Evolutionary conservation across 345 rosid species (phyloP).

Genomic region (Sonneratia caseolaris): DNA sequence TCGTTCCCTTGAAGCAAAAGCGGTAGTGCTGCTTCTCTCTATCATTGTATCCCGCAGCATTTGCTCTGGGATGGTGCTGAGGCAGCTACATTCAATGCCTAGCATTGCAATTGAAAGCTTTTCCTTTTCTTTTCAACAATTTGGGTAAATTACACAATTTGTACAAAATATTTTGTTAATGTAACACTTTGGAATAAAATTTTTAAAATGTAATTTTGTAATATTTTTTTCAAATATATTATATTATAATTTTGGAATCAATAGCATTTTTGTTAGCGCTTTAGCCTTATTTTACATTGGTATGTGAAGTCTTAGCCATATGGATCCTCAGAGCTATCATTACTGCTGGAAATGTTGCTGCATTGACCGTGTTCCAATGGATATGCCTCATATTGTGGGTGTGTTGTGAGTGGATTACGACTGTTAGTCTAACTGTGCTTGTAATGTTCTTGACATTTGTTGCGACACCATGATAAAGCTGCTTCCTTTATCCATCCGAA

Average conservation of each 20-base stretch:
- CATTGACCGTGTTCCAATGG: not conserved
- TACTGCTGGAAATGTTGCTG: not conserved
- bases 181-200: too few relatives aligned
- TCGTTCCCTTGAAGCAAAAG: conserved; percentile 31
- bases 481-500: not conserved
- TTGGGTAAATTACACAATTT: too few relatives aligned
- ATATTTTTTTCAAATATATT: too few relatives aligned
- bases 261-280: conserved; percentile 3
- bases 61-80: conserved; percentile 1
- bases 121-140: not conserved
- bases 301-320: not conserved
- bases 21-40: conserved; percentile 9
- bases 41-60: not conserved
- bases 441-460: not conserved
- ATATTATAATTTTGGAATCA: too few relatives aligned
- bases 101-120: not conserved
- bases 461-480: not conserved
- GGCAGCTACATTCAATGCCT: conserved; percentile 4
- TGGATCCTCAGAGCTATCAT: not conserved
- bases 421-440: too few relatives aligned
- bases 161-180: too few relatives aligned
- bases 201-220: too few relatives aligned
- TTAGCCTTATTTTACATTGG: not conserved
- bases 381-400: not conserved
- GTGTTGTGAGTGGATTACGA: not conserved